A percentile compares a stretch with the other conserved stretches of the same genome.
These are phyloP conservation scores for Paecilomyces sp. DNA, from an alignment of 2,329 filamentous ascomycete genomes.

Conservation along the genomic window DNA sequence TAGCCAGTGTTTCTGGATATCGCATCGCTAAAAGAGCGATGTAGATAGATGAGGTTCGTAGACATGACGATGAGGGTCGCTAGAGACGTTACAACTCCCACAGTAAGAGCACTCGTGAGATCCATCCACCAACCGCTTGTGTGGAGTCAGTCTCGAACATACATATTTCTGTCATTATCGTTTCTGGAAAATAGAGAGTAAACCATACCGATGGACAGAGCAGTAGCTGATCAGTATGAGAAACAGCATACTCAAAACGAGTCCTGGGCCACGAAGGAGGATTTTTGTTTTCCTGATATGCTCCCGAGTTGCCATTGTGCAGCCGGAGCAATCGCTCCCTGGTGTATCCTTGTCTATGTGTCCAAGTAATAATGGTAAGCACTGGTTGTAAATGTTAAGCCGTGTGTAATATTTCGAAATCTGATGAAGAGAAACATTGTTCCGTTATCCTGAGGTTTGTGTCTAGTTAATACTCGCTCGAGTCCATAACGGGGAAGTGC, in stretches of 20 bases:
- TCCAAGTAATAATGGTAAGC: neutral
- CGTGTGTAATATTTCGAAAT: neutral
- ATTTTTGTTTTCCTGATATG: neutral
- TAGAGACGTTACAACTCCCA: neutral
- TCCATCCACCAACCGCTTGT: neutral
- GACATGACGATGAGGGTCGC: neutral
- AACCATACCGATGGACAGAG: neutral
- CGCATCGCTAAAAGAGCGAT: neutral
- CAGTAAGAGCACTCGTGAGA: neutral
- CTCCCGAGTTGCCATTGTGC: neutral
- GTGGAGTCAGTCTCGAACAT: neutral
- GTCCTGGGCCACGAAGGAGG: neutral
- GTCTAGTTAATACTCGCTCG: neutral
- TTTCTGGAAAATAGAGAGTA: too few species aligned
- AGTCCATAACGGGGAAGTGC: neutral
- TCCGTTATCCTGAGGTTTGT: neutral
- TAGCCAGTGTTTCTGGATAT: neutral
- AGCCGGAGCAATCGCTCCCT: neutral
- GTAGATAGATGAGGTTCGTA: neutral
- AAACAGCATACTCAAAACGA: neutral
- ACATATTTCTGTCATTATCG: too few species aligned
- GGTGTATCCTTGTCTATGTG: neutral
- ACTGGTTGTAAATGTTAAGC: neutral
- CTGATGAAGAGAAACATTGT: neutral
- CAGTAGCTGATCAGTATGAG: neutral